Percentiles rank a stretch among this genome's conserved stretches.
phyloP scores from a whole-genome alignment of 257 asterid genomes.

The Nicotiana benthamiana region DNA sequence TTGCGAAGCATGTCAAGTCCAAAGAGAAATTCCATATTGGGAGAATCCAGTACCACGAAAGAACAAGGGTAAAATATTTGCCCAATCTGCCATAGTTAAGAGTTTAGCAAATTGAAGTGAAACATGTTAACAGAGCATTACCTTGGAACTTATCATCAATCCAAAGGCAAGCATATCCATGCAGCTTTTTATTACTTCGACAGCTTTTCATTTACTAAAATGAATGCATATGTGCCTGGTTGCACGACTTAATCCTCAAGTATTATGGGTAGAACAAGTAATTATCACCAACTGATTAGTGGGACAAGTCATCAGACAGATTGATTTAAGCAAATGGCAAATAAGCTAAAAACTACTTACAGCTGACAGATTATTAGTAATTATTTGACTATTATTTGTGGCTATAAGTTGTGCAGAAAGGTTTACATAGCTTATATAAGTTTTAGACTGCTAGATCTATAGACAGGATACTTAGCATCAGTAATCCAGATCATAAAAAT shows the following conservation, averaged over 20 bases:
- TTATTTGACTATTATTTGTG: not conserved
- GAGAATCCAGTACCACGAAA: slow-evolving; percentile 82
- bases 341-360: not conserved
- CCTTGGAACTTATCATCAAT: too few species aligned
- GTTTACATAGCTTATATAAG: not conserved
- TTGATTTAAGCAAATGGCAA: not conserved
- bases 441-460: not conserved
- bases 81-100: slow-evolving; percentile 54
- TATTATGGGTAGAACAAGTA: not conserved
- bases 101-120: not conserved
- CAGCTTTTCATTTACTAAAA: not conserved
- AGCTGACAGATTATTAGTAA: not conserved
- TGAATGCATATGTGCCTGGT: not conserved
- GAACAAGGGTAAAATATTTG: slow-evolving; percentile 79
- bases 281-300: not conserved
- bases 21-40: slow-evolving; percentile 97
- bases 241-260: not conserved
- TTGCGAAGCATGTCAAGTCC: slow-evolving; percentile 98
- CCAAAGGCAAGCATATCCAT: too few species aligned
- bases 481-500: not conserved
- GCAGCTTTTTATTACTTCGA: not conserved
- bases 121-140: not conserved
- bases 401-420: not conserved
- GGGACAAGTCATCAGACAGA: not conserved
- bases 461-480: not conserved